These are phyloP conservation scores for Tanacetum coccineum DNA, from an alignment of 129 eudicot species.

Conservation along the genomic window DNA sequence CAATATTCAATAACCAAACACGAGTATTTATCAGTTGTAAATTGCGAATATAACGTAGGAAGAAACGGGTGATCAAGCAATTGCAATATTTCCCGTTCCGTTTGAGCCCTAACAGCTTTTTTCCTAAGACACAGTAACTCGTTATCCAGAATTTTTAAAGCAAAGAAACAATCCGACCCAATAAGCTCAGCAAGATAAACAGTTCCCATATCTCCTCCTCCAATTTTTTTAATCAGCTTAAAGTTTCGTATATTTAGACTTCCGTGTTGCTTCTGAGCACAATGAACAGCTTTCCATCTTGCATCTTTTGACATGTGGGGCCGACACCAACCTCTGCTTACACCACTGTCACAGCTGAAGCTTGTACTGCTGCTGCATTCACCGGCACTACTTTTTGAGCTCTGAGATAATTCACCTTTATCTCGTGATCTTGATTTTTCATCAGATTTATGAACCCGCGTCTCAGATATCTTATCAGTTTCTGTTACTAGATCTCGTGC, in stretches of 20 bases:
- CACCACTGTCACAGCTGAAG: constrained; percentile 69
- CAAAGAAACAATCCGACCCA: constrained; percentile 61
- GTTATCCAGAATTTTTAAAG: constrained; percentile 79
- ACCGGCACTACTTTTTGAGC: constrained; percentile 83
- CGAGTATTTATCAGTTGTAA: constrained; percentile 56
- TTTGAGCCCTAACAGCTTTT: constrained; percentile 73
- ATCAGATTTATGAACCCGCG: constrained; percentile 25
- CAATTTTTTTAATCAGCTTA: constrained; percentile 62
- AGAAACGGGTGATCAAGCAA: constrained; percentile 97
- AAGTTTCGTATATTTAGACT: constrained; percentile 59
- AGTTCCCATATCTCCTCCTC: constrained; percentile 81
- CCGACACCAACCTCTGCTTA: constrained; percentile 49
- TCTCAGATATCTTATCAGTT: constrained; percentile 16
- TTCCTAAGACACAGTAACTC: constrained; percentile 53
- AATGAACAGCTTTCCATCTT: constrained; percentile 70
- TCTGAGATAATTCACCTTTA: constrained; percentile 73
- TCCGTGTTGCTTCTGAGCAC: constrained; percentile 50
- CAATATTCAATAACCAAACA: constrained; percentile 94
- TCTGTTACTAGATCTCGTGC: background rate
- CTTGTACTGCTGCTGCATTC: constrained; percentile 76
- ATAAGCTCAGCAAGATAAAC: constrained; percentile 82
- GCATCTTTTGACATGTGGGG: constrained; percentile 91
- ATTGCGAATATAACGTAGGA: constrained; percentile 79
- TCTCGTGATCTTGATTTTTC: constrained; percentile 48
- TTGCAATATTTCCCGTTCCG: constrained; percentile 73